Conservation (phyloP, 1,139 yeast genomes). For the Yamadazyma aaseri region DNA sequence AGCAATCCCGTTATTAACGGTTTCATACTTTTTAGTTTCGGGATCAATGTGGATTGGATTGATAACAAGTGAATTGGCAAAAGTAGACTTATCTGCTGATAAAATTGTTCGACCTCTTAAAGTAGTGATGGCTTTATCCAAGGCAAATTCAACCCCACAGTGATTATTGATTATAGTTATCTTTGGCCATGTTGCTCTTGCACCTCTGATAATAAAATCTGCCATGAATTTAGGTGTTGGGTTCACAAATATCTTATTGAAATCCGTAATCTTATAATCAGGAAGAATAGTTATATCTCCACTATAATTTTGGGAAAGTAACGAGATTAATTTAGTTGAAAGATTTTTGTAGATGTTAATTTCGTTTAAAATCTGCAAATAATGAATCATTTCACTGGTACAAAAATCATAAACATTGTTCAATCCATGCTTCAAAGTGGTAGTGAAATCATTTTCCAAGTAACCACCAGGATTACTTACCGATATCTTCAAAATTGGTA, state of each 20-base stretch:
- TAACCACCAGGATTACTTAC: slow-evolving; percentile 71
- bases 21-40: neutral
- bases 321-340: slow-evolving; percentile 69
- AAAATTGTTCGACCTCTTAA: slow-evolving; percentile 66
- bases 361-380: slow-evolving; percentile 68
- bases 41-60: slow-evolving; percentile 6
- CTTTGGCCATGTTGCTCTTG: slow-evolving; percentile 92
- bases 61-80: slow-evolving; percentile 10
- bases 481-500: slow-evolving; percentile 74
- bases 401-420: slow-evolving; percentile 59
- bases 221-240: slow-evolving; percentile 76
- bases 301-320: slow-evolving; percentile 81
- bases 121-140: slow-evolving; percentile 72
- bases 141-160: slow-evolving; percentile 83
- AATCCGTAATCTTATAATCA: slow-evolving; percentile 57
- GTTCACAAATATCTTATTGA: slow-evolving; percentile 65
- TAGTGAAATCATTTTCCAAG: slow-evolving; percentile 57
- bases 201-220: slow-evolving; percentile 77
- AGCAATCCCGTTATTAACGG: neutral
- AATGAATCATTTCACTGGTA: slow-evolving; percentile 75
- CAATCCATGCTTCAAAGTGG: slow-evolving; percentile 52
- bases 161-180: slow-evolving; percentile 80
- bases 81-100: slow-evolving; percentile 24
- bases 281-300: slow-evolving; percentile 95
- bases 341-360: slow-evolving; percentile 73